These are phyloP conservation scores for Solanum pimpinellifolium DNA, from an alignment of 257 asterid genomes.

Conservation along the genomic window DNA sequence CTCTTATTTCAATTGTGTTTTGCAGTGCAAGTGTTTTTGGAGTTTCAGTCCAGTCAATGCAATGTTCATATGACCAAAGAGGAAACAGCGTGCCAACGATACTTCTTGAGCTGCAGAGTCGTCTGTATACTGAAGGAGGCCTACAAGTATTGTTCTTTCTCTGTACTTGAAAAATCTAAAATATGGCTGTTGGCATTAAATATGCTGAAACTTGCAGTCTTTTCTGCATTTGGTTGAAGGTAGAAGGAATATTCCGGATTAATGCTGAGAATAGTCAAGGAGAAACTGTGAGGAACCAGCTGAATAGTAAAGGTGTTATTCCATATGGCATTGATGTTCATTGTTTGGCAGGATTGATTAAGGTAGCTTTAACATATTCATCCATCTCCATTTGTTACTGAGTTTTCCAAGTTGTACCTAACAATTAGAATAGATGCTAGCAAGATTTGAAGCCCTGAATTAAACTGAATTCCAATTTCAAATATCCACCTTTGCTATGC, in stretches of 20 bases:
- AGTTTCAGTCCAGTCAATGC: conserved; percentile 85
- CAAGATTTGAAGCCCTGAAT: neutral
- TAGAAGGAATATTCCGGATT: conserved; percentile 83
- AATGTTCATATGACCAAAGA: conserved; percentile 57
- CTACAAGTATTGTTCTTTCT: conserved; percentile 34
- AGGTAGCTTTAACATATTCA: conserved; percentile 26
- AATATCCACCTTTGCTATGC: neutral
- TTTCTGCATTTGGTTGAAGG: conserved; percentile 22
- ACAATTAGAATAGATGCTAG: neutral
- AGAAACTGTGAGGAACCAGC: conserved; percentile 49
- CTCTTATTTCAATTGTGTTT: neutral
- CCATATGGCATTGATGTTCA: conserved; percentile 75
- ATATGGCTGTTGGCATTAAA: neutral
- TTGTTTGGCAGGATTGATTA: conserved; percentile 84
- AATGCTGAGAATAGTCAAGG: conserved; percentile 68
- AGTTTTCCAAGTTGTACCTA: neutral
- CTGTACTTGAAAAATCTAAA: neutral
- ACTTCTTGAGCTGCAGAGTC: conserved; percentile 67
- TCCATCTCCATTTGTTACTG: neutral
- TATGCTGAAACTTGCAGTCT: neutral
- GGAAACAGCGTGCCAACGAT: conserved; percentile 80
- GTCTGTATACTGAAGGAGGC: conserved; percentile 64
- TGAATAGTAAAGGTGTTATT: conserved; percentile 48
- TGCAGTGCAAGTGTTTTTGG: conserved; percentile 74
- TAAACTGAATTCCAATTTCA: neutral